A percentile compares a stretch with the other conserved stretches of the same genome.
phyloP scores from a whole-genome alignment of 371 early-diverging fungal genomes.

The Apophysomyces elegans region DNA sequence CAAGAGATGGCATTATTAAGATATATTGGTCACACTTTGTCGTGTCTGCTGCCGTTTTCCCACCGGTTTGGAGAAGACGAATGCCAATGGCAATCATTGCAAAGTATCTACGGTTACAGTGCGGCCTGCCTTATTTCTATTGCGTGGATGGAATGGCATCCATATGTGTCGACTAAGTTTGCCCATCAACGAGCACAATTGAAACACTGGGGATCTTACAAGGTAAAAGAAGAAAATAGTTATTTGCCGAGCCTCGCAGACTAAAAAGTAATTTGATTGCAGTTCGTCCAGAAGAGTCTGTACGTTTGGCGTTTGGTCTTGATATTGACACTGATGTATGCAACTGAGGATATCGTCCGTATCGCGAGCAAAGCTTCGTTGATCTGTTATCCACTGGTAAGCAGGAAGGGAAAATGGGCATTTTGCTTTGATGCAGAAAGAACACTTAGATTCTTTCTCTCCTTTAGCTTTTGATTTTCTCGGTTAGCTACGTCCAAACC shows the following conservation, averaged over 20 bases:
- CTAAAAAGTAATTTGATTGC: too few relatives aligned
- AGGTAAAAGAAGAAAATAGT: conserved; percentile 3
- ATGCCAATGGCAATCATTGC: conserved; percentile 11
- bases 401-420: neutral
- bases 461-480: conserved; percentile 4
- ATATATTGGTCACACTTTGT: neutral
- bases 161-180: conserved; percentile 15
- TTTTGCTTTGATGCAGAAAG: neutral
- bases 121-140: conserved; percentile 1
- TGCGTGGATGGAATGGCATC: conserved; percentile 24
- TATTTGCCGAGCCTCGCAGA: too few relatives aligned
- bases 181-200: conserved; percentile 11
- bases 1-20: neutral
- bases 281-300: conserved; percentile 15
- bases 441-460: neutral
- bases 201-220: conserved; percentile 16
- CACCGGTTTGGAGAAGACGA: neutral
- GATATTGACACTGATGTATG: conserved; percentile 5
- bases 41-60: neutral
- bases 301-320: conserved; percentile 13
- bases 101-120: neutral
- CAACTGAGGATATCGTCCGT: neutral
- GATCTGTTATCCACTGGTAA: conserved; percentile 8
- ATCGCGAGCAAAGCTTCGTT: neutral
- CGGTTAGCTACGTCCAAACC: conserved; percentile 9